Conservation (phyloP, 163 green algal species). For the Volvox carteri region DNA sequence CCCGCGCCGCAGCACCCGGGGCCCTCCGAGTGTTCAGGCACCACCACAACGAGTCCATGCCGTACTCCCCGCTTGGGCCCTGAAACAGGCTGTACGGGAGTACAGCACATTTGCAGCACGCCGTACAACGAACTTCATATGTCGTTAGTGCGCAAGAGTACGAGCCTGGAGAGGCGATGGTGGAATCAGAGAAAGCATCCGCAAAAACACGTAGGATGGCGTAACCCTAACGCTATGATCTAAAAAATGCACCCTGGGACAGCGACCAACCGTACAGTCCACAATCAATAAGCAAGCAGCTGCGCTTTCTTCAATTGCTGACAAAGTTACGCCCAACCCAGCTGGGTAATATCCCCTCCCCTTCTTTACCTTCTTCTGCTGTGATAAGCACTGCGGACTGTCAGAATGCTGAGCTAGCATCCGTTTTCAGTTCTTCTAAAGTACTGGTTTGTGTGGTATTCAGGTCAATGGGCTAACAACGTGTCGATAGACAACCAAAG, state of each 20-base stretch:
- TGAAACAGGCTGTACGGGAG: conserved; percentile 20
- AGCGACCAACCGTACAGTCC: not conserved
- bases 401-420: not conserved
- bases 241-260: not conserved
- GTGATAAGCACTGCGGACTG: not conserved
- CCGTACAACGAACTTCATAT: not conserved
- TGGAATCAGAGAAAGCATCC: too few relatives aligned
- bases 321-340: too few relatives aligned
- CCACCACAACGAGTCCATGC: conserved; percentile 18
- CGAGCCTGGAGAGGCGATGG: not conserved
- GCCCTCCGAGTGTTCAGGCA: not conserved
- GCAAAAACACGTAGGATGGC: not conserved
- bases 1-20: not conserved
- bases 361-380: too few relatives aligned
- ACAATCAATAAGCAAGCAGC: too few relatives aligned
- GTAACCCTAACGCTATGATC: not conserved
- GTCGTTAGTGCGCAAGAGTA: not conserved
- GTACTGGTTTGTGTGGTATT: too few relatives aligned
- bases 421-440: too few relatives aligned
- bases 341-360: too few relatives aligned
- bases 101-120: not conserved
- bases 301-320: too few relatives aligned
- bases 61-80: conserved; percentile 14
- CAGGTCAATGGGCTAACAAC: too few relatives aligned
- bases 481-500: not conserved